Evolutionary conservation across 768 basidiomycete species (phyloP).

Genomic region (Termitomyces titanicus): DNA sequence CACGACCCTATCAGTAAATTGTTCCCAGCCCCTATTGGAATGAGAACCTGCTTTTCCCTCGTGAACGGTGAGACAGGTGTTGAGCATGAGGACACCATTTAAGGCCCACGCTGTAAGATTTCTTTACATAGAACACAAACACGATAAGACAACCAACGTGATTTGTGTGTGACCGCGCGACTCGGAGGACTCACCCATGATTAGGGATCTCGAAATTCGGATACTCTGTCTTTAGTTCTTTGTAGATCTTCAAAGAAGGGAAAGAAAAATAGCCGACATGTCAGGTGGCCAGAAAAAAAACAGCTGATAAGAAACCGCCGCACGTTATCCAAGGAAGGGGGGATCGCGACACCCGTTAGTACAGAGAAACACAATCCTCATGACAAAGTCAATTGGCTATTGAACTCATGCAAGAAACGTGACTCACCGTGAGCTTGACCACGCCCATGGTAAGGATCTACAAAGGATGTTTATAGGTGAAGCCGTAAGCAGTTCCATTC

Average conservation of each 20-base stretch:
- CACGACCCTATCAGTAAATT: slow-evolving; percentile 80
- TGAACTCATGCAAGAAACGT: neutral
- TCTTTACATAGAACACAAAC: slow-evolving; percentile 43
- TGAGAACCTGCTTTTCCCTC: slow-evolving; percentile 78
- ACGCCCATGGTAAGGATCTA: slow-evolving; percentile 77
- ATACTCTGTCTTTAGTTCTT: slow-evolving; percentile 80
- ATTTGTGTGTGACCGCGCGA: neutral
- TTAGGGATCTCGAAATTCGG: slow-evolving; percentile 74
- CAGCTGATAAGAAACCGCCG: slow-evolving; percentile 17
- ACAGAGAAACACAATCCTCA: slow-evolving; percentile 89
- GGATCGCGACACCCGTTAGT: slow-evolving; percentile 66
- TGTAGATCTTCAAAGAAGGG: slow-evolving; percentile 63
- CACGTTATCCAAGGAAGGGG: slow-evolving; percentile 83
- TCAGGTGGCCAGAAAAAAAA: neutral
- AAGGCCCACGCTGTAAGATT: slow-evolving; percentile 79
- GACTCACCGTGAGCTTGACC: slow-evolving; percentile 81
- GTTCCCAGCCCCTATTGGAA: slow-evolving; percentile 85
- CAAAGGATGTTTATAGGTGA: slow-evolving; percentile 6
- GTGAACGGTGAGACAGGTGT: slow-evolving; percentile 88
- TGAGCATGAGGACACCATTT: slow-evolving; percentile 86
- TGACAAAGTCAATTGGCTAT: slow-evolving; percentile 11
- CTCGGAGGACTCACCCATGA: slow-evolving; percentile 64
- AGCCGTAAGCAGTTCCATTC: slow-evolving; percentile 6
- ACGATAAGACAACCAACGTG: neutral
- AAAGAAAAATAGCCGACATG: slow-evolving; percentile 11